Evolutionary conservation across 768 basidiomycete species (phyloP).

Genomic region (Lactarius deliciosus): DNA sequence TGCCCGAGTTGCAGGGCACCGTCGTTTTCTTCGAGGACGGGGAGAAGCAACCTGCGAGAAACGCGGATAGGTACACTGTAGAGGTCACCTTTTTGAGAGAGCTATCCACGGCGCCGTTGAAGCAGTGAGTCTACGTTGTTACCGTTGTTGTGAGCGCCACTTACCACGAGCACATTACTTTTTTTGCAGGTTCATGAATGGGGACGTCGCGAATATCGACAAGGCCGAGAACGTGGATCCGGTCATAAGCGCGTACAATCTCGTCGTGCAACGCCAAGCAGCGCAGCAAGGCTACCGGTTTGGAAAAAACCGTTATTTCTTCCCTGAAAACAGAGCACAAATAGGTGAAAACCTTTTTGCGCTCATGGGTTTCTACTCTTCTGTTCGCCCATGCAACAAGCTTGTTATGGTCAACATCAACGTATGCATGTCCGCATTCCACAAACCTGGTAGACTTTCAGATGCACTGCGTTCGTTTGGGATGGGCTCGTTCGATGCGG

Average conservation of each 20-base stretch:
- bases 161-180: neutral
- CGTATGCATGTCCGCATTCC: conserved; percentile 54
- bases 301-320: conserved; percentile 68
- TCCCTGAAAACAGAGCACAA: conserved; percentile 36
- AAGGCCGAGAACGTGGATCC: conserved; percentile 53
- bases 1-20: conserved; percentile 39
- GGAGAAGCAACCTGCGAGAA: conserved; percentile 36
- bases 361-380: conserved; percentile 51
- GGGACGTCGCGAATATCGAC: conserved; percentile 51
- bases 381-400: conserved; percentile 48
- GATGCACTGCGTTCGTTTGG: conserved; percentile 54
- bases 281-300: conserved; percentile 58
- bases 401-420: conserved; percentile 56
- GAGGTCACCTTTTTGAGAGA: conserved; percentile 37
- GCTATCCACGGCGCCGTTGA: conserved; percentile 36
- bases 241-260: conserved; percentile 60
- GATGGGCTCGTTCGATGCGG: conserved; percentile 41
- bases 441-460: conserved; percentile 61
- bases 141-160: neutral
- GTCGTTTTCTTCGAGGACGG: conserved; percentile 45
- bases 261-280: conserved; percentile 58
- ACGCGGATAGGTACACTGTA: conserved; percentile 44
- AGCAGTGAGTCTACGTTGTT: conserved; percentile 35
- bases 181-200: conserved; percentile 52
- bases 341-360: conserved; percentile 46